Evolutionary conservation across 805 yeast species (phyloP).

Genomic region (Yarrowia sp.): DNA sequence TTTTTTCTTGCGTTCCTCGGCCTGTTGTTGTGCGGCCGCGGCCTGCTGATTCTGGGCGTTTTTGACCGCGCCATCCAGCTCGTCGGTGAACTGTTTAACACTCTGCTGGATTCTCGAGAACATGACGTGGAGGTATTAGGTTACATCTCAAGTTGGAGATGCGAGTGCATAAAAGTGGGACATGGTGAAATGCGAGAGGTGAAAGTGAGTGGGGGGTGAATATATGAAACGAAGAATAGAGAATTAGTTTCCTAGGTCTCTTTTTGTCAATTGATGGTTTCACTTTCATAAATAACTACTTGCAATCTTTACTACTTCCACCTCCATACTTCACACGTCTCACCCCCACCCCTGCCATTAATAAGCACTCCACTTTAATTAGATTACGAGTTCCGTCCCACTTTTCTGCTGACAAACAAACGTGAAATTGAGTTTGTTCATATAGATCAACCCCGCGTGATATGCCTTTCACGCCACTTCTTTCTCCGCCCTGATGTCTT

Average conservation of each 20-base stretch:
- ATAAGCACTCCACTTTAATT: background rate
- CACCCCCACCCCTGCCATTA: background rate
- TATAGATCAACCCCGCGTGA: conserved; percentile 26
- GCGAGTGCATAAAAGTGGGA: conserved; percentile 24
- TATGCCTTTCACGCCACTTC: conserved; percentile 23
- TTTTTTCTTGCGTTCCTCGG: conserved; percentile 41
- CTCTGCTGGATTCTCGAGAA: conserved; percentile 65
- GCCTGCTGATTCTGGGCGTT: conserved; percentile 40
- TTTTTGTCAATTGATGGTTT: background rate
- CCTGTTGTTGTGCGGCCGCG: conserved; percentile 22
- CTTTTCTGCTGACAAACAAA: conserved; percentile 19
- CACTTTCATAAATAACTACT: too few species aligned
- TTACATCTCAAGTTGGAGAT: conserved; percentile 14
- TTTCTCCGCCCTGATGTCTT: conserved; percentile 27
- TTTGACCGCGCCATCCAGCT: conserved; percentile 56
- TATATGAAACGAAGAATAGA: too few species aligned
- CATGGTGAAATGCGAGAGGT: too few species aligned
- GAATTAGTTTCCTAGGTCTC: too few species aligned
- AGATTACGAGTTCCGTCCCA: conserved; percentile 8
- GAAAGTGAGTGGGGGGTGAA: too few species aligned
- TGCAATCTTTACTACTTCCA: too few species aligned
- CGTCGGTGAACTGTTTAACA: conserved; percentile 69
- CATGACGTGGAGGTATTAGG: conserved; percentile 50
- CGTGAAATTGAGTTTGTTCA: conserved; percentile 24
- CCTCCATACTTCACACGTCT: background rate